Evolutionary conservation across 495 filamentous ascomycete species (phyloP), one percentile per base, ranked within the genome.

Genomic region (Penicillium malachiteum): DNA sequence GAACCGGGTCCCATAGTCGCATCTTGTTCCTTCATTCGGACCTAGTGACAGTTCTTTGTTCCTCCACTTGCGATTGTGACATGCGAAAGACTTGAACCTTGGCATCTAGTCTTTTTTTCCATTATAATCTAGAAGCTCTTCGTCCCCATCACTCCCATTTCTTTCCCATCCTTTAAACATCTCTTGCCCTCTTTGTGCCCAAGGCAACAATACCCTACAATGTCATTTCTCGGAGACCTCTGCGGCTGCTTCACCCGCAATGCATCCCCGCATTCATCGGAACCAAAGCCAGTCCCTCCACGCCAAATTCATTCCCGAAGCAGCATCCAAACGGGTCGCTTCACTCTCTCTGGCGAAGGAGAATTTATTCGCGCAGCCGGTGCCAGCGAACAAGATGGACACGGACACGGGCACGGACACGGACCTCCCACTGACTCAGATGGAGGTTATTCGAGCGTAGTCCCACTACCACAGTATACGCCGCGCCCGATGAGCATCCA

Each of bases 271-370:
- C 53, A 38, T 17, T 43, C 60, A 21, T 46, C 51, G 1, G 46
- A 48, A 13, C 58, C 56, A 26, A 50, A 58, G 63, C 63, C 63
- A 54, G 42, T 30, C 4, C 12, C 46, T 51, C 57, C 18, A n/a
- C 39, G 45, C 13, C 48, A 57, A 32, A 51, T 16, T 17, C 26
- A 12, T 6, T 42, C 43, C 18, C 55, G 51, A 45, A 51, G 81
- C 54, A 78, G 82, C 14, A 83, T 91, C 57, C 80, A 84, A 70
- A 70, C 76, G 57, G 65, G 60, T 30, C 52, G 32, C 42, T 62
- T 63, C 50, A 63, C 33, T 35, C 58, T 64, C 58, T 59, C 59
- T 5, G 37, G 37, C 37, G 43, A 59, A 11, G 65, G 65, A 11
- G 52, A 62, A 8, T 66, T 70, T 50, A 54, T 68, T 30, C 65